Evolutionary conservation across 2,329 filamentous ascomycete species (phyloP).

Genomic region (Pseudogymnoascus sp.): DNA sequence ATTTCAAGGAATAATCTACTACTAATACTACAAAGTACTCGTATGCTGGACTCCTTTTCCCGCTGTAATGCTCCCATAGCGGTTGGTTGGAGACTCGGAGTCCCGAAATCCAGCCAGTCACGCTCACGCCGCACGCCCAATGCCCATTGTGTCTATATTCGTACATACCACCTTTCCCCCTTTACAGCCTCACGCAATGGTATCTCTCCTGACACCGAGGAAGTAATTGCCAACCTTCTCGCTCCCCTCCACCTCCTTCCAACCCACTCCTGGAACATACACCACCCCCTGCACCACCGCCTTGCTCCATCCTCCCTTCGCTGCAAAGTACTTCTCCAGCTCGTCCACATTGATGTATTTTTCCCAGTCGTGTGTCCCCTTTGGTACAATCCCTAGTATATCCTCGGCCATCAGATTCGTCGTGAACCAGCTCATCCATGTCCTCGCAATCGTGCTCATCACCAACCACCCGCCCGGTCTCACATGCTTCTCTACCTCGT

Average conservation of each 20-base stretch:
- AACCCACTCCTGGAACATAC: slow-evolving; percentile 84
- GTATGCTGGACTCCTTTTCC: slow-evolving; percentile 7
- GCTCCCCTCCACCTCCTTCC: slow-evolving; percentile 73
- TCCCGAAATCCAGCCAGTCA: background rate
- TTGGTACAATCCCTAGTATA: slow-evolving; percentile 76
- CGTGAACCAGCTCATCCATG: slow-evolving; percentile 80
- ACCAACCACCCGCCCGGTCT: slow-evolving; percentile 90
- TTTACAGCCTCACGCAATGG: background rate
- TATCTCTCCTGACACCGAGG: slow-evolving; percentile 65
- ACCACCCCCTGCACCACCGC: slow-evolving; percentile 69
- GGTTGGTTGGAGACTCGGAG: background rate
- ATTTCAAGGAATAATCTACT: slow-evolving; percentile 5
- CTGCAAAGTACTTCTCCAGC: slow-evolving; percentile 50
- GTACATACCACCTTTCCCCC: background rate
- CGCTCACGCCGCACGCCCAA: slow-evolving; percentile 14
- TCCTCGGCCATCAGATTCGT: slow-evolving; percentile 92
- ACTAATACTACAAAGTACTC: background rate
- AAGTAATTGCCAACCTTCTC: slow-evolving; percentile 95
- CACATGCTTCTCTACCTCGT: slow-evolving; percentile 65
- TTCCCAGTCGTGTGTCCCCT: slow-evolving; percentile 90
- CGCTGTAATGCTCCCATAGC: background rate
- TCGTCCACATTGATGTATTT: slow-evolving; percentile 92
- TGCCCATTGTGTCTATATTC: background rate
- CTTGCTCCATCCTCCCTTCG: slow-evolving; percentile 50
- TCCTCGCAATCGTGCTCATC: slow-evolving; percentile 85